These are phyloP conservation scores for Citrus medica DNA, from an alignment of 345 rosid species.

Conservation along the genomic window DNA sequence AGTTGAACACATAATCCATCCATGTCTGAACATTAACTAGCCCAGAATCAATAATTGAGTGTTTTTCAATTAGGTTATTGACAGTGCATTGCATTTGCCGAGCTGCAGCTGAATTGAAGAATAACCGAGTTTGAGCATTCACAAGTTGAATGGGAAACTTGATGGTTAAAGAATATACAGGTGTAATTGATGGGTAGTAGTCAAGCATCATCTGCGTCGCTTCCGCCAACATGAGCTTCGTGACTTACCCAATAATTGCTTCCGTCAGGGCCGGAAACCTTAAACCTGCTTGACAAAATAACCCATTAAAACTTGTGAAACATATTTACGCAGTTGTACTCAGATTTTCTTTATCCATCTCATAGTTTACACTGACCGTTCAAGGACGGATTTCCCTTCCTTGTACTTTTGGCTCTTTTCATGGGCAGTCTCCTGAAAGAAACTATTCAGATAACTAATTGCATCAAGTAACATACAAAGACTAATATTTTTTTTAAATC, in stretches of 20 bases:
- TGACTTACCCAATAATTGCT: slow-evolving; percentile 70
- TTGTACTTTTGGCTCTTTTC: slow-evolving; percentile 93
- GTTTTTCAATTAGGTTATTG: slow-evolving; percentile 24
- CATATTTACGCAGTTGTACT: slow-evolving; percentile 8
- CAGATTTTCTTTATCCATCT: background rate
- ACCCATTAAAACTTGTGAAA: slow-evolving; percentile 11
- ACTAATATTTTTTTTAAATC: slow-evolving; percentile 3
- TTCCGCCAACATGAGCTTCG: slow-evolving; percentile 73
- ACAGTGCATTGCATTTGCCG: slow-evolving; percentile 9
- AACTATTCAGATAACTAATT: slow-evolving; percentile 23
- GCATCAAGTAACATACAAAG: slow-evolving; percentile 11
- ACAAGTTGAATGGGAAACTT: slow-evolving; percentile 22
- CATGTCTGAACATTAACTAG: slow-evolving; percentile 3
- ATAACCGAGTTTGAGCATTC: slow-evolving; percentile 20
- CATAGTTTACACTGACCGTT: slow-evolving; percentile 60
- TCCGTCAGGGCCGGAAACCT: slow-evolving; percentile 90
- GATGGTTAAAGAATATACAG: slow-evolving; percentile 42
- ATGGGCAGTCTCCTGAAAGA: slow-evolving; percentile 82
- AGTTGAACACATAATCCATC: slow-evolving; percentile 12
- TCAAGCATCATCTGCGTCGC: slow-evolving; percentile 93
- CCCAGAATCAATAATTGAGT: slow-evolving; percentile 28
- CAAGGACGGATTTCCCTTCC: slow-evolving; percentile 96
- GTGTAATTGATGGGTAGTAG: slow-evolving; percentile 20
- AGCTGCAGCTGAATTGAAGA: slow-evolving; percentile 20
- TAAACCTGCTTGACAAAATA: slow-evolving; percentile 60